phyloP scores from a whole-genome alignment of 768 basidiomycete species.

The Saitozyma podzolica region DNA sequence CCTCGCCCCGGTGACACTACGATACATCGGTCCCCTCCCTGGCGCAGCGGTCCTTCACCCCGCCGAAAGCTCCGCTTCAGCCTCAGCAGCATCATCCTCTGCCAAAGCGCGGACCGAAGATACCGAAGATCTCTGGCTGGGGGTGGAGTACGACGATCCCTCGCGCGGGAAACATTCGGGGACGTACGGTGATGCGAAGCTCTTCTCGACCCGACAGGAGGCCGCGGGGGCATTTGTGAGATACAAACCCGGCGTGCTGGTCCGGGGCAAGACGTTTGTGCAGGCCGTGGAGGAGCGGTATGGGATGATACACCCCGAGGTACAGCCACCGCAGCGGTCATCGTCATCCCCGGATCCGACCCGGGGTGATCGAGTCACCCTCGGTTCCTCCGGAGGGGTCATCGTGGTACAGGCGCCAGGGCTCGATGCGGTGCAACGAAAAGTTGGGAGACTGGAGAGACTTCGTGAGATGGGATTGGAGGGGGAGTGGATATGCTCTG shows the following conservation, averaged over 20 bases:
- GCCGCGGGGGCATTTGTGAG: constrained; percentile 41
- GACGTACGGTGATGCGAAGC: constrained; percentile 68
- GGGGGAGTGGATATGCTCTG: constrained; percentile 59
- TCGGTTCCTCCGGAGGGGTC: constrained; percentile 74
- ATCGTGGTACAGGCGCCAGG: constrained; percentile 85
- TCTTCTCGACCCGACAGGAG: constrained; percentile 60
- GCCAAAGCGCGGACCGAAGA: background rate
- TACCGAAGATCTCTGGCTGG: constrained; percentile 66
- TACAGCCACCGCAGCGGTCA: background rate
- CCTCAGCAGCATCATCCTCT: background rate
- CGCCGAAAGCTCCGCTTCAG: background rate
- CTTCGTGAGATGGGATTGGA: constrained; percentile 81
- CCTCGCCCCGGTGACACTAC: constrained; percentile 29
- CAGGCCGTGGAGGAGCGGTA: constrained; percentile 76
- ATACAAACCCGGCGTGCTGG: constrained; percentile 7
- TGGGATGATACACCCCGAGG: constrained; percentile 16
- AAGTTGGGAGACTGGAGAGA: constrained; percentile 65
- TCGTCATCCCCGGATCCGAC: background rate
- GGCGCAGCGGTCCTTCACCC: no score
- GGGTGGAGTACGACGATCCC: constrained; percentile 94
- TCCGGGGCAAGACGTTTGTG: constrained; percentile 62
- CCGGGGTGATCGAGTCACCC: background rate
- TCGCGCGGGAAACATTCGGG: constrained; percentile 85
- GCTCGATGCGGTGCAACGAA: constrained; percentile 72
- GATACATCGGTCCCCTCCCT: constrained; percentile 39